Conservation (phyloP, 352 stramenopile species). For the Aphanomyces astaci region DNA sequence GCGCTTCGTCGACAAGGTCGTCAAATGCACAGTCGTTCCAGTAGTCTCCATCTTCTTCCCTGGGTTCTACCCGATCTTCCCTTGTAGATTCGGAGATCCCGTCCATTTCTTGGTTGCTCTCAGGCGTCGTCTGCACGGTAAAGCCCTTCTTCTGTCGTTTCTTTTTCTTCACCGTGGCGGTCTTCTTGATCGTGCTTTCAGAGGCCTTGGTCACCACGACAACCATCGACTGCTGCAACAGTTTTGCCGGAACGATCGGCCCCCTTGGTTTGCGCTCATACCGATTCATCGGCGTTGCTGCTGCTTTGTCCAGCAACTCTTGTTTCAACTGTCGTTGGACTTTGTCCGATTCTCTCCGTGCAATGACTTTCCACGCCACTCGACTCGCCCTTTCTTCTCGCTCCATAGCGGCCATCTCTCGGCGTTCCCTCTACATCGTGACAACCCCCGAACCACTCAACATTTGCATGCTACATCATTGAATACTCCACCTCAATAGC, state of each 20-base stretch:
- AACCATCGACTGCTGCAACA: background rate
- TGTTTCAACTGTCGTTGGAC: background rate
- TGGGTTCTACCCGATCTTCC: constrained; percentile 21
- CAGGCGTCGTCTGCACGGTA: too few relatives aligned
- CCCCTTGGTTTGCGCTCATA: background rate
- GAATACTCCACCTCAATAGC: background rate
- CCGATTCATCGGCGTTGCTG: background rate
- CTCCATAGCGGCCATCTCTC: constrained; percentile 2
- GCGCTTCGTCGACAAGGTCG: constrained; percentile 63
- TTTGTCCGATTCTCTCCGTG: background rate
- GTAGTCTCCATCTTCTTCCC: constrained; percentile 34
- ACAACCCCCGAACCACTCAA: background rate
- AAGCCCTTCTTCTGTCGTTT: too few relatives aligned
- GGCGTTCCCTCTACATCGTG: constrained; percentile 6
- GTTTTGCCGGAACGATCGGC: background rate
- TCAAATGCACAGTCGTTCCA: constrained; percentile 79
- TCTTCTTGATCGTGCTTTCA: too few relatives aligned
- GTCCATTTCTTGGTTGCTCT: background rate
- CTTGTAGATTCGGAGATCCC: background rate
- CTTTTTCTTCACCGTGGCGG: too few relatives aligned
- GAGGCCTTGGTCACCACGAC: background rate
- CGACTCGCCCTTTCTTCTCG: constrained; percentile 11
- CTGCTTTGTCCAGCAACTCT: background rate
- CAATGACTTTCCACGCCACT: constrained; percentile 12
- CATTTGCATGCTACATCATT: background rate